Evolutionary conservation across 164 flowering plant genomes (phyloP).

Genomic region (Cinnamomum chago): DNA sequence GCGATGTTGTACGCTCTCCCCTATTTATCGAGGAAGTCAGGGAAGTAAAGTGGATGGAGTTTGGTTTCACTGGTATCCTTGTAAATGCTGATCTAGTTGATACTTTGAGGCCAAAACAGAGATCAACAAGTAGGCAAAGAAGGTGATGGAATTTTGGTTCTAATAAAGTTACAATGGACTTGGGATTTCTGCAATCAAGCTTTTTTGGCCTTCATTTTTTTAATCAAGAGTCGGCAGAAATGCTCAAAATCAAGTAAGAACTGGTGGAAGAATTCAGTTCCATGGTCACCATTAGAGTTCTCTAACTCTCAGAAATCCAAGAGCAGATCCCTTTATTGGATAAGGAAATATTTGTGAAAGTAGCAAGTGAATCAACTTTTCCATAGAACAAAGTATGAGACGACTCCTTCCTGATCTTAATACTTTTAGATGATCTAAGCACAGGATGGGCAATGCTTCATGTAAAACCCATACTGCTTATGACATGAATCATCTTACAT

Average conservation of each 20-base stretch:
- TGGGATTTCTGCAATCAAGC: neutral
- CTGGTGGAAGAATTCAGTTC: neutral
- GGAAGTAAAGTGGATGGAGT: neutral
- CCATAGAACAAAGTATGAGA: too few species aligned
- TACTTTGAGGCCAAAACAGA: neutral
- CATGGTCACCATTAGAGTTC: too few species aligned
- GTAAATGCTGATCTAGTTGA: neutral
- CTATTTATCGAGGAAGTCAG: neutral
- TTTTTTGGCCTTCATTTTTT: neutral
- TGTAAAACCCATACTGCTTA: too few species aligned
- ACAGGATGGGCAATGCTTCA: too few species aligned
- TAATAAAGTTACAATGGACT: neutral
- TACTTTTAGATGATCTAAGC: too few species aligned
- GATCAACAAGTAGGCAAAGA: neutral
- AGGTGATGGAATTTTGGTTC: neutral
- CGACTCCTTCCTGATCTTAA: too few species aligned
- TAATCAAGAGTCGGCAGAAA: neutral
- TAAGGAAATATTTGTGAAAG: too few species aligned
- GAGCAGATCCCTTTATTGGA: too few species aligned
- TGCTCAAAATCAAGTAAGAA: too few species aligned
- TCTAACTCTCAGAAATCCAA: too few species aligned
- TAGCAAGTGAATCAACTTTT: too few species aligned
- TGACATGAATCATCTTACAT: too few species aligned
- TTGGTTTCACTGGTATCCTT: neutral
- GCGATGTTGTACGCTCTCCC: neutral